Evolutionary conservation across 1,139 yeast genomes (phyloP), one percentile per base, ranked within the genome.

Genomic region (Pichia sp.): DNA sequence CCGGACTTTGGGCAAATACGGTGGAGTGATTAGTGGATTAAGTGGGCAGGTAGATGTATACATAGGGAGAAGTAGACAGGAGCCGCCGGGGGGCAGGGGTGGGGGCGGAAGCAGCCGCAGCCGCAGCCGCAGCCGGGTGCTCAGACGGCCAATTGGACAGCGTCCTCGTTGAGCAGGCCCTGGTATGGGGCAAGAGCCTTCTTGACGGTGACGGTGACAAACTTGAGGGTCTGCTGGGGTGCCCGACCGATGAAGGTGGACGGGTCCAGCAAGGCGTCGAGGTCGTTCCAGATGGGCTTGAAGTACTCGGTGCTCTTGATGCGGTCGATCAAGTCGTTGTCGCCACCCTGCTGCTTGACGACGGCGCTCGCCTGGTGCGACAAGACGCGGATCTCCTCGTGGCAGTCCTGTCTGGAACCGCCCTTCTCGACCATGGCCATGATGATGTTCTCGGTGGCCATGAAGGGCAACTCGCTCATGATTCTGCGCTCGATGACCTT

Each of bases 361-460:
- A 92, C 97, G 54, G 90, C 93, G 61, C 96, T 92, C 36, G 99
- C 99, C 76, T 93, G 95, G 72, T 93, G 99, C 42, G 97, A 89
- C 60, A 93, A 80, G 45, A 93, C 99, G 75, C 99, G 85, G 72
- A 93, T 92, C 75, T 89, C 88, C 77, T 93, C 99, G 74, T 93
- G 99, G 70, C 97, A 93, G 56, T 90, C 97, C 78, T 93, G 99
- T 80, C 99, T 87, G 32, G 96, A 90, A 48, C 89, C 98, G 65
- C 98, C 98, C 72, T 87, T 86, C 75, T 90, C 96, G 57, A 93
- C 99, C 97, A 93, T 93, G 55, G 99, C 99, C 99, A 93, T 93
- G 72, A 93, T 93, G 71, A 93, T 84, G 75, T 93, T 93, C 76
- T 93, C 99, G 54, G 99, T 93, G 62, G 99, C 99, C 99, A 93